phyloP scores from a whole-genome alignment of 345 rosid species.

The Gossypium thurberi region DNA sequence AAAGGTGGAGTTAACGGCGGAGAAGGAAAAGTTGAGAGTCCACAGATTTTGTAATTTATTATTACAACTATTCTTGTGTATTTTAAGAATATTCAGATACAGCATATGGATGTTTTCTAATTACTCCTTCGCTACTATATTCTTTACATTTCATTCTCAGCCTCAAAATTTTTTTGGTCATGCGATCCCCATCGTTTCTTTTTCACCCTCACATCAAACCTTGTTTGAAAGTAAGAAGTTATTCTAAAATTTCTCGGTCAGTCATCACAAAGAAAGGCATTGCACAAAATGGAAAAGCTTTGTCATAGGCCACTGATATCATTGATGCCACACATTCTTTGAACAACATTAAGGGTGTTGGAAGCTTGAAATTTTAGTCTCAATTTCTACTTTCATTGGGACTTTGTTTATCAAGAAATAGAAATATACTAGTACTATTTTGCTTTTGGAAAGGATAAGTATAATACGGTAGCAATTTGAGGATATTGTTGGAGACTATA shows the following conservation, averaged over 20 bases:
- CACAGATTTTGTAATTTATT: conserved; percentile 16
- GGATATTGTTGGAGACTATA: background rate
- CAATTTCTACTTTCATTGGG: too few species aligned
- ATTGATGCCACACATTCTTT: background rate
- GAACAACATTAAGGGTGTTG: too few species aligned
- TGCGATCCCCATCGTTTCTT: background rate
- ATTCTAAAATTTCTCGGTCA: background rate
- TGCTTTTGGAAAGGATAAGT: background rate
- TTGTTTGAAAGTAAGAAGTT: background rate
- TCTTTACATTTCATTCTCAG: background rate
- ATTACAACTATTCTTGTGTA: conserved; percentile 4
- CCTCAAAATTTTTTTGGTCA: background rate
- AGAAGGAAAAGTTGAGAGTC: conserved; percentile 4
- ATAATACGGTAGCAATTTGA: background rate
- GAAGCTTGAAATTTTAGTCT: background rate
- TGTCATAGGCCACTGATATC: background rate
- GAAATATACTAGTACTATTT: too few species aligned
- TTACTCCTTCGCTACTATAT: background rate
- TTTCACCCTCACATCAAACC: background rate
- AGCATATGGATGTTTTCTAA: background rate
- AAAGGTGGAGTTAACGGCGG: conserved; percentile 18
- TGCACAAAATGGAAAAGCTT: background rate
- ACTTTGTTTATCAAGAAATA: too few species aligned
- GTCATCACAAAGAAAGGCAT: background rate
- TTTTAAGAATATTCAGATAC: conserved; percentile 17